A percentile compares a stretch with the other conserved stretches of the same genome.
These are phyloP conservation scores for Clavariopsis aquatica DNA, from an alignment of 495 filamentous ascomycete genomes.

Conservation along the genomic window DNA sequence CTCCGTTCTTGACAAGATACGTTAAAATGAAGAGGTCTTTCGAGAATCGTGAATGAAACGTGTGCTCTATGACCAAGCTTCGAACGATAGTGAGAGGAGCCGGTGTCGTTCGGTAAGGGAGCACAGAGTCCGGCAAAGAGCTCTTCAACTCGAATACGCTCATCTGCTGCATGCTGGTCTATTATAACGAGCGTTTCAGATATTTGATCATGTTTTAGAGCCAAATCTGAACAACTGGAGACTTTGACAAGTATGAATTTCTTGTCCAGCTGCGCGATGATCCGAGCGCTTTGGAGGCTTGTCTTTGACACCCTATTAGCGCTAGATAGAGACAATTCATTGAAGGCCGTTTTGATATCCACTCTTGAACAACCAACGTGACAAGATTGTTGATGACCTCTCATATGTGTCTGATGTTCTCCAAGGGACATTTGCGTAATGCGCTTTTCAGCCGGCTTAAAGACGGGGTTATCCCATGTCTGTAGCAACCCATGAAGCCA, in stretches of 20 bases:
- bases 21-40: constrained; percentile 62
- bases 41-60: constrained; percentile 39
- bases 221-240: constrained; percentile 5
- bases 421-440: constrained; percentile 50
- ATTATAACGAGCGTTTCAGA: constrained; percentile 65
- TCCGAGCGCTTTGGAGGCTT: constrained; percentile 60
- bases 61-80: constrained; percentile 34
- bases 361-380: constrained; percentile 35
- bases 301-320: constrained; percentile 66
- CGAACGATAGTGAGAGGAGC: constrained; percentile 22
- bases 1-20: constrained; percentile 58
- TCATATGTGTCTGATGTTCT: constrained; percentile 27
- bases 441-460: constrained; percentile 54
- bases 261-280: constrained; percentile 81
- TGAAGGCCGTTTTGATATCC: constrained; percentile 39
- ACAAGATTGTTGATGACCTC: constrained; percentile 2
- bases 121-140: constrained; percentile 59
- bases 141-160: constrained; percentile 76
- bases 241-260: constrained; percentile 84
- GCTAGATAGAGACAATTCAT: constrained; percentile 36
- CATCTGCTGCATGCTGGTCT: constrained; percentile 95
- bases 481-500: constrained; percentile 49
- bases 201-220: background rate
- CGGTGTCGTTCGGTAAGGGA: constrained; percentile 9
- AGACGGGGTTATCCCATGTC: constrained; percentile 66